A percentile compares a stretch with the other conserved stretches of the same genome.
Conservation (phyloP, 108 stramenopile species). For the Schizochytrium sp. region DNA sequence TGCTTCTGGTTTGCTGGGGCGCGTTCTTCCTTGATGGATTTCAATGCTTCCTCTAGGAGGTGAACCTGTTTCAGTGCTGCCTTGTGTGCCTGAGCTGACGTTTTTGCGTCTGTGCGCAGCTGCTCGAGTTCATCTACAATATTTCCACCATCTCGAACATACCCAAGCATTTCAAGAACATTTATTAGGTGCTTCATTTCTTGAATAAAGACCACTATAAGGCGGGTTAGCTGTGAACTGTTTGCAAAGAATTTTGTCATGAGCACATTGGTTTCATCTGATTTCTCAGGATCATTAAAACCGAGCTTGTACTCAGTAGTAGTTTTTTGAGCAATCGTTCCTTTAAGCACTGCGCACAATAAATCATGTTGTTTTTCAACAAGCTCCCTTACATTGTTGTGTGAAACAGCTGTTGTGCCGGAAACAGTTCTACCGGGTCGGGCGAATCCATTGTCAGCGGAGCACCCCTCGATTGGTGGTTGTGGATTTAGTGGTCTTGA, state of each 20-base stretch:
- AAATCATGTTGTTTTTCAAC: not conserved
- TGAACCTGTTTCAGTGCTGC: not conserved
- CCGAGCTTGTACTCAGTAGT: constrained; percentile 9
- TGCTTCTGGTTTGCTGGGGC: not conserved
- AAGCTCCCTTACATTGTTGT: not conserved
- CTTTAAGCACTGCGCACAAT: constrained; percentile 7
- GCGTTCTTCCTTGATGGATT: constrained; percentile 25
- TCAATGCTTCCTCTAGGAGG: not conserved
- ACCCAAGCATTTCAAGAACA: constrained; percentile 14
- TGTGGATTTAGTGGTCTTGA: not conserved
- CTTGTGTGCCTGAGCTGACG: not conserved
- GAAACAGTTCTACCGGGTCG: not conserved
- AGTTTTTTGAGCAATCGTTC: not conserved
- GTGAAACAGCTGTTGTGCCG: not conserved
- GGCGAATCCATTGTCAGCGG: not conserved
- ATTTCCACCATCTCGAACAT: not conserved
- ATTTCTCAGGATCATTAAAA: not conserved
- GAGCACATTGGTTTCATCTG: constrained; percentile 9
- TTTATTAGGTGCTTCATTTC: constrained; percentile 7
- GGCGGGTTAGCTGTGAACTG: constrained; percentile 10
- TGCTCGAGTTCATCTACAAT: constrained; percentile 47
- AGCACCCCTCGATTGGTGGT: not conserved
- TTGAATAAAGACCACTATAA: not conserved
- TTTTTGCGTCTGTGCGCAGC: not conserved
- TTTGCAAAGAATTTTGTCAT: not conserved